Base-by-base conservation (phyloP, 2,329 filamentous ascomycete species). In the Rutstroemia sp. region DNA sequence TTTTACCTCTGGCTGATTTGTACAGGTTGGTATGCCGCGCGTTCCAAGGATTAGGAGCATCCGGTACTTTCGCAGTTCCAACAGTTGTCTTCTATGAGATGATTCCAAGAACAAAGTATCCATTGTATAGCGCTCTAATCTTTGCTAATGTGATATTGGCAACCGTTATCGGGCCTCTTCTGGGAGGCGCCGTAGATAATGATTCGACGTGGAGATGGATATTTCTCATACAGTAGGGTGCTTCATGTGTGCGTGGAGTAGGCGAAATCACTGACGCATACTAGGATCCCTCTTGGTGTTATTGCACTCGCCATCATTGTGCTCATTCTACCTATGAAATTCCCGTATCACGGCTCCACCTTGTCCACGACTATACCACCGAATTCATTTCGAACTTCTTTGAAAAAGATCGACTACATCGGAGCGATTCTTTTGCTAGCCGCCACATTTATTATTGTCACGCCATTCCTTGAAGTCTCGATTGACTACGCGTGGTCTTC, bases 11-110 rank as follows among this genome's bases (percentile, higher is more conserved):
- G 5, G 14, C 23, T n/a, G 18, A 27, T 16, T 9, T 48, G 14
- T 48, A 27, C 18, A 61, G 56, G 12, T 57, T 62, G 14, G 44
- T 60, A 23, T 51, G 58, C 27, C 54, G 60, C n/a, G 60, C 58
- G 1, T 58, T 62, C 25, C 62, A 63, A 60, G 82, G 83, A 0
- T 63, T 78, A 1, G 78, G 76, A 0, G 73, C 69, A 0, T 75
- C 74, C 3, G 77, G 77, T 0, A 71, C 76, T 59, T 72, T 71
- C 52, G 42, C 49, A 42, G 16, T 52, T 18, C 10, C 49, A n/a
- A 42, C 38, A 7, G 39, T 30, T 9, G 27, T 23, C 19, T 10
- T 52, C 14, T 52, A 39, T 27, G 19, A 52, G 21, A 14, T 52
- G 21, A 23, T 52, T 19, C 49, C 49, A 18, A 19, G n/a, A 16